Percentiles rank a stretch among this genome's conserved stretches.
These are phyloP conservation scores for Carpediemonas membranifera DNA, from an alignment of 78 protist genomes.

Conservation along the genomic window DNA sequence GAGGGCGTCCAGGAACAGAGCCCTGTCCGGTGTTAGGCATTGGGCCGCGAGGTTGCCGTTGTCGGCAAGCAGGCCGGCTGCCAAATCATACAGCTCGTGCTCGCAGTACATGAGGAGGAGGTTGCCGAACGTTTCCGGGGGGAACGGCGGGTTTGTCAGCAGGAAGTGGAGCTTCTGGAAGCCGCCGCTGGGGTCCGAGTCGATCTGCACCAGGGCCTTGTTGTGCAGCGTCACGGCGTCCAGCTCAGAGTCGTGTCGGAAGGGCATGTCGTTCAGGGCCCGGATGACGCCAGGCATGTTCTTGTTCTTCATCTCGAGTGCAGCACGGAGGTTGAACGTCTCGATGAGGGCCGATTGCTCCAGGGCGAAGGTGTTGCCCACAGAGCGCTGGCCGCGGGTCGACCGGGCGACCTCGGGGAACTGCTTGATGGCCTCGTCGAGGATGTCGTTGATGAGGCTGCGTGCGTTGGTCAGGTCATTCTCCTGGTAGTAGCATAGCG, in stretches of 20 bases:
- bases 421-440: no score
- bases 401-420: no score
- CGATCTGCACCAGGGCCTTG: slow-evolving; percentile 61
- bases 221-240: slow-evolving; percentile 75
- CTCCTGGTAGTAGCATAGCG: no score
- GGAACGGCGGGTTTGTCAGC: slow-evolving; percentile 53
- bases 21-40: background rate
- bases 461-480: no score
- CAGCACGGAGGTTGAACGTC: background rate
- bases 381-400: no score
- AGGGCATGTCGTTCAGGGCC: no score
- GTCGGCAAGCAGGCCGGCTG: slow-evolving; percentile 57
- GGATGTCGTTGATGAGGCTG: no score
- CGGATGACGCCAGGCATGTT: no score
- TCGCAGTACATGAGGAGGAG: slow-evolving; percentile 62
- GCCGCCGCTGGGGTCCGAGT: slow-evolving; percentile 43
- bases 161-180: slow-evolving; percentile 55
- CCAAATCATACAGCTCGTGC: slow-evolving; percentile 42
- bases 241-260: slow-evolving; percentile 62
- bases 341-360: background rate
- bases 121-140: slow-evolving; percentile 66
- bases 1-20: background rate
- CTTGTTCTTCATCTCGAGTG: no score
- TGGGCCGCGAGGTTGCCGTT: slow-evolving; percentile 31
- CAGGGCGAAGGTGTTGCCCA: background rate